A percentile compares a stretch with the other conserved stretches of the same genome.
Conservation (phyloP, 2,329 filamentous ascomycete species). For the Nannizziopsis barbatae region DNA sequence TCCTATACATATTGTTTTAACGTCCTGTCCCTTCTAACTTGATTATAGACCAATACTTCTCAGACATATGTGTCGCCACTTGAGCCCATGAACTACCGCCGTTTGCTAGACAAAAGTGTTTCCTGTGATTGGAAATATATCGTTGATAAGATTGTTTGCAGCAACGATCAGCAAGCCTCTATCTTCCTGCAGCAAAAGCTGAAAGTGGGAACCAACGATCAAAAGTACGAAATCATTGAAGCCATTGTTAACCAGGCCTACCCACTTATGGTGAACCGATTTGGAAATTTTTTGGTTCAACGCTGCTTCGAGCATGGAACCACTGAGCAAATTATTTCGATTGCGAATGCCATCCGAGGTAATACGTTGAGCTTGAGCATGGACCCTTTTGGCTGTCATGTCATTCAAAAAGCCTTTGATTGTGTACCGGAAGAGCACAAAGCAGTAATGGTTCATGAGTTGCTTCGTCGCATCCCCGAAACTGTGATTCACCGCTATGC, state of each 20-base stretch:
- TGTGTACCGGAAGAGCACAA: conserved; percentile 97
- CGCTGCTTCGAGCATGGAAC: conserved; percentile 98
- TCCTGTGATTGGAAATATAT: conserved; percentile 99
- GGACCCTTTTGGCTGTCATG: conserved; percentile 97
- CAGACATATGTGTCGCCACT: conserved; percentile 75
- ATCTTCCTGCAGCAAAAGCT: conserved; percentile 99
- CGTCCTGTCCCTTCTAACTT: conserved; percentile 19
- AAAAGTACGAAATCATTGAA: conserved; percentile 95
- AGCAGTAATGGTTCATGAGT: conserved; percentile 95
- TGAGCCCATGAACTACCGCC: conserved; percentile 92
- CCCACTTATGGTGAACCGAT: conserved; percentile 93
- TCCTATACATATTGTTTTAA: conserved; percentile 15
- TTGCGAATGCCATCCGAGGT: conserved; percentile 85
- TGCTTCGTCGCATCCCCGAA: conserved; percentile 88
- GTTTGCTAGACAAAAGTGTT: conserved; percentile 85
- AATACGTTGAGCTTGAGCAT: conserved; percentile 91
- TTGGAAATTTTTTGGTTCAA: conserved; percentile 96
- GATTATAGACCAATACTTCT: conserved; percentile 37
- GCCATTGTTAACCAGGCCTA: conserved; percentile 93
- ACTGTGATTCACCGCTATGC: conserved; percentile 98
- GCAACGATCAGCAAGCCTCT: conserved; percentile 96
- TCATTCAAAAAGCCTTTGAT: conserved; percentile 97
- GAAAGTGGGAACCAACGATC: conserved; percentile 86
- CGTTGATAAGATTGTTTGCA: conserved; percentile 98
- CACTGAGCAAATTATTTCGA: conserved; percentile 84